phyloP scores from a whole-genome alignment of 352 stramenopile genomes.

The Phytophthora agathidicida region DNA sequence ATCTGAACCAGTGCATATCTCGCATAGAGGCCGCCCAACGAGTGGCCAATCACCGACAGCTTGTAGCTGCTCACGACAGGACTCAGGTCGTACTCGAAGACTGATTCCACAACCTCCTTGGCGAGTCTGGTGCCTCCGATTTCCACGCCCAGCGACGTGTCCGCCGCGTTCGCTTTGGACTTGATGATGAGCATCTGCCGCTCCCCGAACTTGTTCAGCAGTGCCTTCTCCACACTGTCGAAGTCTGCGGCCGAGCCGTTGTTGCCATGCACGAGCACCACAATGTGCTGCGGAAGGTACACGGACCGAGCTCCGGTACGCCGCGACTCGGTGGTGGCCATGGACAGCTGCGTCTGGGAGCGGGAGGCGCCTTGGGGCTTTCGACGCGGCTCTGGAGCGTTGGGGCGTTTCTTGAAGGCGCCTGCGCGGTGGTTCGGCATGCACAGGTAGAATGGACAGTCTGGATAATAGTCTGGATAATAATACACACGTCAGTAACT shows the following conservation, averaged over 20 bases:
- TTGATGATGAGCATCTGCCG: slow-evolving; percentile 74
- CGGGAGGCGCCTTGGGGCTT: slow-evolving; percentile 1
- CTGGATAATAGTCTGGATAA: too few relatives aligned
- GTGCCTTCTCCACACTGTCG: slow-evolving; percentile 52
- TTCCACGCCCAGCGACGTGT: slow-evolving; percentile 74
- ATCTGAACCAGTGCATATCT: slow-evolving; percentile 71
- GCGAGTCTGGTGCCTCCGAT: slow-evolving; percentile 68
- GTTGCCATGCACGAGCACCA: slow-evolving; percentile 86
- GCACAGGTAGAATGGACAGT: too few relatives aligned
- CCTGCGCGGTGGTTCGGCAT: slow-evolving; percentile 8
- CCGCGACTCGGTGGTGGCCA: slow-evolving; percentile 16
- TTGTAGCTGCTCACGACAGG: slow-evolving; percentile 60
- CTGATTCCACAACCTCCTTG: slow-evolving; percentile 58
- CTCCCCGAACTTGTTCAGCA: slow-evolving; percentile 49
- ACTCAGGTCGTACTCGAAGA: slow-evolving; percentile 69
- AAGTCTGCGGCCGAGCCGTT: slow-evolving; percentile 81
- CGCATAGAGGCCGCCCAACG: slow-evolving; percentile 78
- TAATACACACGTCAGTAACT: too few relatives aligned
- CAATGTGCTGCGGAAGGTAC: slow-evolving; percentile 67
- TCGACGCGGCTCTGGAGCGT: neutral
- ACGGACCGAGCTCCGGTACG: slow-evolving; percentile 15
- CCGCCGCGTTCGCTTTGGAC: slow-evolving; percentile 58
- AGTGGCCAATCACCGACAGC: slow-evolving; percentile 75
- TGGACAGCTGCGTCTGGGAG: slow-evolving; percentile 14
- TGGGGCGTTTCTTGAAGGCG: slow-evolving; percentile 17